Percentiles rank a stretch among this genome's conserved stretches.
Evolutionary conservation across 495 filamentous ascomycete species (phyloP).

Genomic region (Xylaria castorea): DNA sequence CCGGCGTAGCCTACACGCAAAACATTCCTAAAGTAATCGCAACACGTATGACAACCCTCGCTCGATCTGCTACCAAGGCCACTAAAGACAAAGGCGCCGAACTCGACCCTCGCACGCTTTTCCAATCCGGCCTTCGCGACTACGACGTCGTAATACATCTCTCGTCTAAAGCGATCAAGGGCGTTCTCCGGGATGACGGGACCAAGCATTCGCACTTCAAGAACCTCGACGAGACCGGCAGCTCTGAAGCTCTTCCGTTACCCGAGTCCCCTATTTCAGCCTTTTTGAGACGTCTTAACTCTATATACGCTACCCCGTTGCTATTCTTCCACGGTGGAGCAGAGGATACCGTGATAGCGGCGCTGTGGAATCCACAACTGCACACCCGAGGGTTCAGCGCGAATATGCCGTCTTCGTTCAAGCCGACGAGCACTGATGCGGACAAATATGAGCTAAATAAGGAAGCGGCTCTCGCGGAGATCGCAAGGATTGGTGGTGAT

Average conservation of each 20-base stretch:
- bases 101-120: conserved; percentile 68
- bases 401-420: conserved; percentile 72
- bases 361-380: conserved; percentile 79
- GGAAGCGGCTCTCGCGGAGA: conserved; percentile 78
- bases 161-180: conserved; percentile 55
- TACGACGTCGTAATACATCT: conserved; percentile 88
- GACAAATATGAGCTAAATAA: conserved; percentile 70
- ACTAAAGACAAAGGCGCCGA: conserved; percentile 62
- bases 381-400: conserved; percentile 66
- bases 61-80: conserved; percentile 70
- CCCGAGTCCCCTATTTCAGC: conserved; percentile 52
- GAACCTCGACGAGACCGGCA: conserved; percentile 64
- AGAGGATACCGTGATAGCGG: conserved; percentile 67
- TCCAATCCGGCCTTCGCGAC: conserved; percentile 69
- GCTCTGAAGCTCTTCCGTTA: conserved; percentile 51
- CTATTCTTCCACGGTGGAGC: conserved; percentile 75
- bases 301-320: conserved; percentile 65
- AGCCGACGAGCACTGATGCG: conserved; percentile 44
- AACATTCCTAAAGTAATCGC: conserved; percentile 81
- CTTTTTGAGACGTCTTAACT: conserved; percentile 67
- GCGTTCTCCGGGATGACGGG: conserved; percentile 38
- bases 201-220: conserved; percentile 64
- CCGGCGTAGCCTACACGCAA: conserved; percentile 79
- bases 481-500: conserved; percentile 70
- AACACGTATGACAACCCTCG: conserved; percentile 79